These are phyloP conservation scores for Euphorbia tirucalli DNA, from an alignment of 345 rosid genomes.

Conservation along the genomic window DNA sequence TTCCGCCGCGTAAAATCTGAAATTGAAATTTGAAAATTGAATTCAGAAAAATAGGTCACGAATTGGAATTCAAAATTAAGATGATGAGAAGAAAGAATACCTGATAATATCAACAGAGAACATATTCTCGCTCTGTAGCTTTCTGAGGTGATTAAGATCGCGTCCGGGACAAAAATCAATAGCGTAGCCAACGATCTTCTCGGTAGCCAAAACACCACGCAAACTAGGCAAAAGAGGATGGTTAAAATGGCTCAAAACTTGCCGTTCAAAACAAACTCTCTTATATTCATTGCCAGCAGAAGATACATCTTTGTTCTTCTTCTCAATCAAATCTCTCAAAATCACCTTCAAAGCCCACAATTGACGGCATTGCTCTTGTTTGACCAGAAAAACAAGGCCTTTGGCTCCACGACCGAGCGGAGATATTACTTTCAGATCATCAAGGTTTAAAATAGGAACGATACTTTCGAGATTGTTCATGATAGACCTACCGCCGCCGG, in stretches of 20 bases:
- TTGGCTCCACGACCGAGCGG: slow-evolving; percentile 87
- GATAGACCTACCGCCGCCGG: background rate
- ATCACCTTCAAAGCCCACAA: slow-evolving; percentile 74
- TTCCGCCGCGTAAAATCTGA: slow-evolving; percentile 89
- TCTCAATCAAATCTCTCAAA: slow-evolving; percentile 58
- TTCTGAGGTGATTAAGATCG: slow-evolving; percentile 52
- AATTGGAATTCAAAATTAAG: background rate
- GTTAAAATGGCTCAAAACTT: slow-evolving; percentile 50
- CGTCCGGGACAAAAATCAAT: slow-evolving; percentile 90
- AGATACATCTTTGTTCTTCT: slow-evolving; percentile 27
- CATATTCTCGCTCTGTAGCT: slow-evolving; percentile 68
- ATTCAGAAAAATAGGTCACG: background rate
- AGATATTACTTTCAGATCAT: slow-evolving; percentile 43
- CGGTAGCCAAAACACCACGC: slow-evolving; percentile 63
- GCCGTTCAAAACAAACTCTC: slow-evolving; percentile 66
- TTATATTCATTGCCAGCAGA: slow-evolving; percentile 36
- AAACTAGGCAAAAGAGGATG: slow-evolving; percentile 81
- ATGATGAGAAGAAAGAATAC: slow-evolving; percentile 21
- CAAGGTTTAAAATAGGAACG: slow-evolving; percentile 39
- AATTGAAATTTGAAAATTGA: background rate
- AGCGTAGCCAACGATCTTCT: slow-evolving; percentile 68
- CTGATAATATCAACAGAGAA: slow-evolving; percentile 71
- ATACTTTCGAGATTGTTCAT: background rate
- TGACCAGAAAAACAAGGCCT: slow-evolving; percentile 76
- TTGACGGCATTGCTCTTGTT: slow-evolving; percentile 31